phyloP scores from a whole-genome alignment of 2,329 filamentous ascomycete genomes.

The Dactylellina leptospora region DNA sequence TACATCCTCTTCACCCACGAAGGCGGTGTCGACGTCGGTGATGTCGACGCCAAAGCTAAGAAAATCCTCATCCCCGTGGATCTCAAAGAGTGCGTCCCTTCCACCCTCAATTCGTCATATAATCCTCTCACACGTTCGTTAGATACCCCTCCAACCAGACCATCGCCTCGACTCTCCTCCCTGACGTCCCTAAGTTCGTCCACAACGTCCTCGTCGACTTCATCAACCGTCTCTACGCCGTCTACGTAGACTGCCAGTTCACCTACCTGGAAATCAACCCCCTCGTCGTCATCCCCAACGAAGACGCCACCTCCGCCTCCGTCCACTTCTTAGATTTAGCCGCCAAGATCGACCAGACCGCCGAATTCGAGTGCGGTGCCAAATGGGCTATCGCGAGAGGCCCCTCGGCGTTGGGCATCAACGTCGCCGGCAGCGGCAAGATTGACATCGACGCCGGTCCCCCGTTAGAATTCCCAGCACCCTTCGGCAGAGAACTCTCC shows the following conservation, averaged over 20 bases:
- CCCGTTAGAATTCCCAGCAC: slow-evolving; percentile 98
- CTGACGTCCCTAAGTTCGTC: slow-evolving; percentile 91
- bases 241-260: slow-evolving; percentile 99
- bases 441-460: slow-evolving; percentile 95
- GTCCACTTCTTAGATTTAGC: slow-evolving; percentile 99
- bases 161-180: slow-evolving; percentile 83
- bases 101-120: background rate
- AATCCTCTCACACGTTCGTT: background rate
- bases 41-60: slow-evolving; percentile 98
- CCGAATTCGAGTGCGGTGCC: slow-evolving; percentile 98
- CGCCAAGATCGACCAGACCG: slow-evolving; percentile 98
- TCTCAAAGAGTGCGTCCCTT: slow-evolving; percentile 70
- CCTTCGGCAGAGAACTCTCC: slow-evolving; percentile 96
- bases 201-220: slow-evolving; percentile 99
- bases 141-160: slow-evolving; percentile 91
- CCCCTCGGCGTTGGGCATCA: slow-evolving; percentile 84
- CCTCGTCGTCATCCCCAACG: slow-evolving; percentile 95
- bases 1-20: slow-evolving; percentile 99
- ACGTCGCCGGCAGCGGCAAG: slow-evolving; percentile 75
- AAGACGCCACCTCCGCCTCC: slow-evolving; percentile 85
- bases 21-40: slow-evolving; percentile 98
- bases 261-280: slow-evolving; percentile 99
- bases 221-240: slow-evolving; percentile 96
- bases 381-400: slow-evolving; percentile 98
- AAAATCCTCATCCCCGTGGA: slow-evolving; percentile 98